These are phyloP conservation scores for Cairneyella variabilis DNA, from an alignment of 495 filamentous ascomycete species.

Conservation along the genomic window DNA sequence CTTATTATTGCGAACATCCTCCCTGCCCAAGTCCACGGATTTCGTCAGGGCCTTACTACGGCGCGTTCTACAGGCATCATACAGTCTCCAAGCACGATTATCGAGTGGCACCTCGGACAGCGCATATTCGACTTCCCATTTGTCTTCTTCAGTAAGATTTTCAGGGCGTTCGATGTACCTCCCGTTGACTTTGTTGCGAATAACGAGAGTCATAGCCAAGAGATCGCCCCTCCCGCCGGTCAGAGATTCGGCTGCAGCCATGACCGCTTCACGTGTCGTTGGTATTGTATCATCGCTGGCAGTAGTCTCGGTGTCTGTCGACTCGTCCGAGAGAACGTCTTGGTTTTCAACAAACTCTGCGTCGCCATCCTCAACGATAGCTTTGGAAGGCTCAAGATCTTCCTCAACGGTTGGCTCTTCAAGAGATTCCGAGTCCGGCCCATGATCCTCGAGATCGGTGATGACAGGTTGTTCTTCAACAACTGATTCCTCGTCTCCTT, in stretches of 20 bases:
- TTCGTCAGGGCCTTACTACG: slow-evolving; percentile 43
- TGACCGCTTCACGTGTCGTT: neutral
- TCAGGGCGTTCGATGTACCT: slow-evolving; percentile 56
- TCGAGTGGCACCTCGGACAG: slow-evolving; percentile 49
- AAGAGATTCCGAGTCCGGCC: too few species aligned
- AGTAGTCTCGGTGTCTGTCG: too few species aligned
- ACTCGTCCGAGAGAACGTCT: too few species aligned
- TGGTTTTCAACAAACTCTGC: too few species aligned
- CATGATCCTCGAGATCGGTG: too few species aligned
- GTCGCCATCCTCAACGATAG: too few species aligned
- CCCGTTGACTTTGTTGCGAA: slow-evolving; percentile 72
- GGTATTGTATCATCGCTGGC: too few species aligned
- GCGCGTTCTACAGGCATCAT: slow-evolving; percentile 44
- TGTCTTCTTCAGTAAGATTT: slow-evolving; percentile 43
- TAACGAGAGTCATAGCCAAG: slow-evolving; percentile 63
- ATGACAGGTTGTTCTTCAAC: neutral
- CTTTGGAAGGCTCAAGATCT: too few species aligned
- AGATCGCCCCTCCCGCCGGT: slow-evolving; percentile 34
- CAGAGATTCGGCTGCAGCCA: slow-evolving; percentile 11
- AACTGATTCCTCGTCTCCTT: neutral
- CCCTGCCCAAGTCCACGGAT: slow-evolving; percentile 23
- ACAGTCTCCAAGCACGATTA: slow-evolving; percentile 41
- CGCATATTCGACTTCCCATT: slow-evolving; percentile 76
- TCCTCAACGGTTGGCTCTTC: too few species aligned
- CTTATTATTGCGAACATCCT: slow-evolving; percentile 30